A percentile compares a stretch with the other conserved stretches of the same genome.
These are phyloP conservation scores for Erigeron philadelphicus DNA, from an alignment of 140 eudicot species.

Conservation along the genomic window DNA sequence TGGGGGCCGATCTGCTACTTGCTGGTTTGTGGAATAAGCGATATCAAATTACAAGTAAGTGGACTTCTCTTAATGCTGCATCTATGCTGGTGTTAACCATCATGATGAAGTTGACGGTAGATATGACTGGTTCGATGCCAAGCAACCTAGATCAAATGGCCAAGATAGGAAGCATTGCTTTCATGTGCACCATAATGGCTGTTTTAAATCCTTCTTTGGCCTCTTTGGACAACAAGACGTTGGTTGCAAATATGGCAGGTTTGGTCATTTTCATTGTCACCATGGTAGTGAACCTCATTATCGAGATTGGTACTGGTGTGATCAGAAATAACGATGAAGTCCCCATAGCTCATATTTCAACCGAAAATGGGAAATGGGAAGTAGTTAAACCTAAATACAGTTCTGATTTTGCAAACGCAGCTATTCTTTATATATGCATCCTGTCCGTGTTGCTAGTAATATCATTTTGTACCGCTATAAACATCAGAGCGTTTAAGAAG, in stretches of 20 bases:
- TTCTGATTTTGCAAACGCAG: too few species aligned
- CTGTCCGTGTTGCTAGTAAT: background rate
- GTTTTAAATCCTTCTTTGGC: conserved; percentile 35
- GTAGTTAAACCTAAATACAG: too few species aligned
- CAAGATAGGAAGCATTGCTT: conserved; percentile 33
- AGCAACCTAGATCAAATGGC: conserved; percentile 19
- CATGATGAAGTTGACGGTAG: conserved; percentile 31
- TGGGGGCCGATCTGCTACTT: background rate
- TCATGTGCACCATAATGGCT: conserved; percentile 33
- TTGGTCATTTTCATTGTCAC: conserved; percentile 33
- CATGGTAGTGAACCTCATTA: conserved; percentile 21
- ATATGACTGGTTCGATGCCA: conserved; percentile 25
- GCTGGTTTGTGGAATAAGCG: background rate
- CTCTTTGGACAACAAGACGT: conserved; percentile 18
- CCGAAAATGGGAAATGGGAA: too few species aligned
- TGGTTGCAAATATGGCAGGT: conserved; percentile 32
- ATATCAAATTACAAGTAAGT: conserved; percentile 36
- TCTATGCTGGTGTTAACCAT: conserved; percentile 18
- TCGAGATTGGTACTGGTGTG: conserved; percentile 13
- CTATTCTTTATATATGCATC: background rate
- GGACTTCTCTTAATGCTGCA: conserved; percentile 27
- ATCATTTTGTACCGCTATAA: conserved; percentile 18
- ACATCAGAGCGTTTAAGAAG: conserved; percentile 10
- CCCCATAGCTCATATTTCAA: too few species aligned
- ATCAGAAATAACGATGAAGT: background rate